Conservation (phyloP, 352 stramenopile species). For the Thalassiosira pacifica region DNA sequence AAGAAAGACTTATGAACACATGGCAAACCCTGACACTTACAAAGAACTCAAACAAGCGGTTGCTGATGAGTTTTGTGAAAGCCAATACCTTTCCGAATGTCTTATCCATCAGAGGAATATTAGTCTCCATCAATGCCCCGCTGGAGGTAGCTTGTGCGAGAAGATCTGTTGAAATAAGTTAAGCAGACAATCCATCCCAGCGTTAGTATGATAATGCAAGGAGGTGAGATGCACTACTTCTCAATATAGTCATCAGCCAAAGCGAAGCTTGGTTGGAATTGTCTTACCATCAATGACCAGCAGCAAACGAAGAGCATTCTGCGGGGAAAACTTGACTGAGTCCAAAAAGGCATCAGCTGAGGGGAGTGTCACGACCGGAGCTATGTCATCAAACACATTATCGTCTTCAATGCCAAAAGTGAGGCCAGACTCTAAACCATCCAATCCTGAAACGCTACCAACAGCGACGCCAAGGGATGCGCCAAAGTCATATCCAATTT, state of each 20-base stretch:
- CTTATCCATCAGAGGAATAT: conserved; percentile 51
- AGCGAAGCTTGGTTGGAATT: too few relatives aligned
- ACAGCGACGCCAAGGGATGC: neutral
- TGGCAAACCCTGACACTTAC: conserved; percentile 25
- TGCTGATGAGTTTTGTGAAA: conserved; percentile 39
- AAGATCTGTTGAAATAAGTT: neutral
- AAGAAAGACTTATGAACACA: neutral
- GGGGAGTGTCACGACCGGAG: conserved; percentile 26
- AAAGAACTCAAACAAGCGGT: conserved; percentile 57
- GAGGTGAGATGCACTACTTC: too few relatives aligned
- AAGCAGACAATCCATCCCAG: too few relatives aligned
- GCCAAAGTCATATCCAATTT: conserved; percentile 12
- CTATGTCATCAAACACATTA: conserved; percentile 50
- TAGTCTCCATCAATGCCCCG: conserved; percentile 46
- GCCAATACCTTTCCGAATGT: conserved; percentile 40
- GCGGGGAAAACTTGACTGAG: conserved; percentile 47
- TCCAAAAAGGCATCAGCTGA: conserved; percentile 34
- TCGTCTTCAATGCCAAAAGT: conserved; percentile 30
- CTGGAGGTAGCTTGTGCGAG: conserved; percentile 34
- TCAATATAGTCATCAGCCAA: too few relatives aligned
- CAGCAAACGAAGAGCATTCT: conserved; percentile 18
- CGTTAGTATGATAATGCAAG: too few relatives aligned
- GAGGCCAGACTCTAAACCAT: conserved; percentile 38
- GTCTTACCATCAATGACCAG: too few relatives aligned
- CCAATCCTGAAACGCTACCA: conserved; percentile 11